These are phyloP conservation scores for Saccharomycopsis crataegensis DNA, from an alignment of 1,139 yeast species.

Conservation along the genomic window DNA sequence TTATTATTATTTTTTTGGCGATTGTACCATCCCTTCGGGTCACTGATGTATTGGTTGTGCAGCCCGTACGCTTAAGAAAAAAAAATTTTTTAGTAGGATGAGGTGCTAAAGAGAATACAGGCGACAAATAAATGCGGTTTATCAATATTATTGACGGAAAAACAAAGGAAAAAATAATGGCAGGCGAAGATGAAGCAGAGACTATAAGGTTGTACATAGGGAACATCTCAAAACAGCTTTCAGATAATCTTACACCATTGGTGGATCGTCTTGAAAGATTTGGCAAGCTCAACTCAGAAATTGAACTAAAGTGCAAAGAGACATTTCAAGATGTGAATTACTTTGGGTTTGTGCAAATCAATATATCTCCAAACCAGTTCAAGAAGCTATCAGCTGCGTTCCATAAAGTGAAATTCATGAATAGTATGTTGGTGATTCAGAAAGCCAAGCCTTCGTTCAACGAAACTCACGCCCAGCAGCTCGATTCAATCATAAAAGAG, in stretches of 20 bases:
- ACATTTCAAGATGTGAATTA: constrained; percentile 36
- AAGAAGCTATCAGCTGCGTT: constrained; percentile 47
- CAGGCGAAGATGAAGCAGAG: constrained; percentile 21
- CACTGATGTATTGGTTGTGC: too few species aligned
- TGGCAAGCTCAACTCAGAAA: constrained; percentile 37
- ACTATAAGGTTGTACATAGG: constrained; percentile 42
- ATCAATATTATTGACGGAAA: neutral
- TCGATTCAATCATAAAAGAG: constrained; percentile 29
- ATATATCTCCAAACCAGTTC: constrained; percentile 38
- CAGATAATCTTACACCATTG: constrained; percentile 30
- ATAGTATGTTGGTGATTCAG: constrained; percentile 52
- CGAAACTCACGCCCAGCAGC: neutral
- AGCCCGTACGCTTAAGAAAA: too few species aligned
- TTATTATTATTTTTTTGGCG: neutral
- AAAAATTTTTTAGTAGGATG: too few species aligned
- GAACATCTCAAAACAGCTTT: constrained; percentile 36
- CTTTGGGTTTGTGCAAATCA: constrained; percentile 64
- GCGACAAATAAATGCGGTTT: too few species aligned
- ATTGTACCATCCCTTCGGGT: too few species aligned
- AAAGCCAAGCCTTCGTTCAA: constrained; percentile 34
- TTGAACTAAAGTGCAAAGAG: constrained; percentile 41
- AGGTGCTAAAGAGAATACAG: too few species aligned
- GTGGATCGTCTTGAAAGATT: constrained; percentile 39
- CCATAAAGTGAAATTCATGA: constrained; percentile 70
- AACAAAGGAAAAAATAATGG: constrained; percentile 1